Evolutionary conservation across 225 moss, liverwort and hornwort genomes (phyloP).

Genomic region (Straminergon stramineum): DNA sequence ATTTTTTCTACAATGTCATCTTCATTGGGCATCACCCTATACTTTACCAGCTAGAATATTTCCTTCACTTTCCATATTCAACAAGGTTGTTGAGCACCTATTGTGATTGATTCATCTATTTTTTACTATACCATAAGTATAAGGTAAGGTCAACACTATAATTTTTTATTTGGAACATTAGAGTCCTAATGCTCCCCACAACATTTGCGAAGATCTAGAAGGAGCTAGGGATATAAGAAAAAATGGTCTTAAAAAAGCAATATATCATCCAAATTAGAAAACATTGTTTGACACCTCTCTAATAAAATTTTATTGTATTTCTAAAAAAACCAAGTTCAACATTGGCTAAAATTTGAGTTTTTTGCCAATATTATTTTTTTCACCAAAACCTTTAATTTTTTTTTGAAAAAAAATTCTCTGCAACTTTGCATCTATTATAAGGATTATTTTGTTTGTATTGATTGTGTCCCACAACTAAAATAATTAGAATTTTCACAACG

Average conservation of each 20-base stretch:
- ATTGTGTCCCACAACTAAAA: rapidly evolving
- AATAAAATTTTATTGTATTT: no score
- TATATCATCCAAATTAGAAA: neutral
- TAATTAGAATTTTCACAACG: rapidly evolving
- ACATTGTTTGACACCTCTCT: rapidly evolving
- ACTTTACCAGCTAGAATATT: rapidly evolving
- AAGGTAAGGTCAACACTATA: rapidly evolving
- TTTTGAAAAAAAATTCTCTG: no score
- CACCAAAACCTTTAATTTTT: rapidly evolving
- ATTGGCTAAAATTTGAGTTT: neutral
- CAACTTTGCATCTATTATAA: neutral
- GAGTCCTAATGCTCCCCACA: rapidly evolving
- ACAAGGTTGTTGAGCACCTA: rapidly evolving
- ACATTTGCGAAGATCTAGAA: rapidly evolving
- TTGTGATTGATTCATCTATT: neutral
- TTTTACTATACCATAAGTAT: no score
- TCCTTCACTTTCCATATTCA: neutral
- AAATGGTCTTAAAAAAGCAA: neutral
- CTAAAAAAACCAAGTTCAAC: rapidly evolving
- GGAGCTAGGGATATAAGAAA: rapidly evolving
- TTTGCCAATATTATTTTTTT: neutral
- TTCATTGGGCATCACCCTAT: rapidly evolving
- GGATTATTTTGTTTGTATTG: rapidly evolving
- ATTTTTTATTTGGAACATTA: neutral
- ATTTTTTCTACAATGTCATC: neutral